Conservation (phyloP, 768 basidiomycete genomes). For the Suillus americanus region DNA sequence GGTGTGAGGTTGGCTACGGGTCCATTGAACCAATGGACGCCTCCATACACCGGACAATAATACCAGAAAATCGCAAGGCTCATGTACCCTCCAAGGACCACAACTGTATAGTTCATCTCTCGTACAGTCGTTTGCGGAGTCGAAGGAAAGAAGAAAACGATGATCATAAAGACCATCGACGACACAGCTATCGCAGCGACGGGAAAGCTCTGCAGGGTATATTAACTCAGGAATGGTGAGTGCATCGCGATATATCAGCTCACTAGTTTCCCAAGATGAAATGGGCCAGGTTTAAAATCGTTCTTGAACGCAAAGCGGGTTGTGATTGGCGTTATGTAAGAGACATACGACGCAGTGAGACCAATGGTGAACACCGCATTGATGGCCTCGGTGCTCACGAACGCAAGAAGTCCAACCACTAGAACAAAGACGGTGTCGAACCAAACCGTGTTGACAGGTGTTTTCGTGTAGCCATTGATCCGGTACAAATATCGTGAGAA, state of each 20-base stretch:
- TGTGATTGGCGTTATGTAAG: background rate
- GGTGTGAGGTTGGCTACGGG: background rate
- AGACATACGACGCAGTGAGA: background rate
- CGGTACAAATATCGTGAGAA: background rate
- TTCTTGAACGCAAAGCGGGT: background rate
- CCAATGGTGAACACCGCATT: background rate
- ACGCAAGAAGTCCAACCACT: background rate
- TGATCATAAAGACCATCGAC: constrained; percentile 1
- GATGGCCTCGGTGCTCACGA: background rate
- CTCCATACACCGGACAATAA: background rate
- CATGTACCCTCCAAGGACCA: background rate
- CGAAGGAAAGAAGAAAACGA: background rate
- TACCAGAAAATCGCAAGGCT: background rate
- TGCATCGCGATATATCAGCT: background rate
- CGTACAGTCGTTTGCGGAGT: background rate
- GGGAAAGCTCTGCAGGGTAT: background rate
- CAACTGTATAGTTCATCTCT: background rate
- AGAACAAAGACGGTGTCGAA: background rate
- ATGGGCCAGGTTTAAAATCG: background rate
- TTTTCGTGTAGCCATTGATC: background rate
- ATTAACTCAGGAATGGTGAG: background rate
- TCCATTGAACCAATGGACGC: constrained; percentile 1
- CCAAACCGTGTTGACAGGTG: background rate
- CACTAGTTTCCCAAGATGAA: background rate
- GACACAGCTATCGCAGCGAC: background rate